Evolutionary conservation across 352 stramenopile genomes (phyloP).

Genomic region (Pythium phragmiticola): DNA sequence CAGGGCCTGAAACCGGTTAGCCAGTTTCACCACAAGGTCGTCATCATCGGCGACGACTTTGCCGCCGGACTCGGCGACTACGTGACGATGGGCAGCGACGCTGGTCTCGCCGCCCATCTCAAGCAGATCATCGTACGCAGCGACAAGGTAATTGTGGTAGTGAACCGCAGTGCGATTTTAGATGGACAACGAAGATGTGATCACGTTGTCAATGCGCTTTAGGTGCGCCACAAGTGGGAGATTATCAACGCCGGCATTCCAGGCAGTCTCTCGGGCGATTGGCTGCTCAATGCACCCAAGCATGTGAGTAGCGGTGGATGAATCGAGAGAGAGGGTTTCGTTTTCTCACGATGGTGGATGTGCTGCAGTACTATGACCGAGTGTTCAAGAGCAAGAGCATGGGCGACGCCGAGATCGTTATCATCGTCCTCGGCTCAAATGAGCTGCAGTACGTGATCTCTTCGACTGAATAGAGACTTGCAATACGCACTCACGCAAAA

Average conservation of each 20-base stretch:
- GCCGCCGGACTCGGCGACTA: conserved; percentile 77
- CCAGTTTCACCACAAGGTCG: conserved; percentile 82
- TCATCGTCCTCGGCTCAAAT: conserved; percentile 73
- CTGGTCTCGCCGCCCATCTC: conserved; percentile 60
- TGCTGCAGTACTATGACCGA: conserved; percentile 54
- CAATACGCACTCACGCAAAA: neutral
- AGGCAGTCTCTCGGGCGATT: conserved; percentile 58
- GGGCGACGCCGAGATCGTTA: conserved; percentile 72
- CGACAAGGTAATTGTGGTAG: conserved; percentile 51
- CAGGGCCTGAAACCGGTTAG: conserved; percentile 46
- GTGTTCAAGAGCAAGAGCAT: conserved; percentile 57
- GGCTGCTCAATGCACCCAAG: conserved; percentile 56
- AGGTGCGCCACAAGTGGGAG: conserved; percentile 82
- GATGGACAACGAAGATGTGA: neutral
- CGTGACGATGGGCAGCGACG: conserved; percentile 50
- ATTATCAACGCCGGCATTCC: conserved; percentile 77
- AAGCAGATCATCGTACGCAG: conserved; percentile 38
- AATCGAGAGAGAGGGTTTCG: no score
- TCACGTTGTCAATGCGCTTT: neutral
- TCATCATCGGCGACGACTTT: conserved; percentile 86
- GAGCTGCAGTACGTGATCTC: conserved; percentile 44
- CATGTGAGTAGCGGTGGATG: conserved; percentile 37
- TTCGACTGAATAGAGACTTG: neutral
- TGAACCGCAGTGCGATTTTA: neutral
- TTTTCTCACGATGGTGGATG: neutral